Evolutionary conservation across 2,329 filamentous ascomycete genomes (phyloP), one percentile per base, ranked within the genome.

Genomic region (Trichoderma koningiopsis): DNA sequence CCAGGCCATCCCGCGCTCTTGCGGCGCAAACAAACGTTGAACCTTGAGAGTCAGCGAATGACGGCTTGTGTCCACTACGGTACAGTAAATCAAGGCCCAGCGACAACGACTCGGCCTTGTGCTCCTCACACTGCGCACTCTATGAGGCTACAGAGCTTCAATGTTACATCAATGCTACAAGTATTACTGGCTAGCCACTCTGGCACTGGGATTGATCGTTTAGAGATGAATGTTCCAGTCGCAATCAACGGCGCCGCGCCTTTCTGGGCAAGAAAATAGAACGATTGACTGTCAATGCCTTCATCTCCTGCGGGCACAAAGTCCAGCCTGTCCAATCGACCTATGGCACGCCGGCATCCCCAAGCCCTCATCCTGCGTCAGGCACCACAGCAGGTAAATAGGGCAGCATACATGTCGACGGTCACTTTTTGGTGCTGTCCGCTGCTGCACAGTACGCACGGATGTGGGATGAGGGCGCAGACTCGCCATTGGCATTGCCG

Each of bases 361-460:
- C 55, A 66, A 66, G 24, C 37, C 52, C 63, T 66, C 63, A 57
- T 66, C 63, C 47, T 61, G 62, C 63, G 68, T 70, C 68, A 70
- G 68, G 68, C 68, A 70, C 68, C 68, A 66, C 63, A 70, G 63
- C 68, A 68, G 68, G 31, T 49, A 43, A 29, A 43, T 68, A 68
- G 65, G 56, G 57, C 57, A 61, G 65, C 56, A 47, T 68, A 68
- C 65, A 68, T 68, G 27, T 58, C 40, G 63, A 58, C 35, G 37
- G 63, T 66, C 63, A 58, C 14, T 35, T 57, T 33, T 56, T 49
- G 31, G 47, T 31, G 24, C 22, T 52, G 33, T 52, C 40, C 29
- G 24, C 29, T 37, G 24, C 63, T 58, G 63, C 63, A 66, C 63
- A 59, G 53, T 66, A 59, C 40, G 52, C 40, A 56, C 53, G 49